Percentiles rank a stretch among this genome's conserved stretches.
phyloP scores from a whole-genome alignment of 2,329 filamentous ascomycete species.

The Aspergillus brasiliensis region DNA sequence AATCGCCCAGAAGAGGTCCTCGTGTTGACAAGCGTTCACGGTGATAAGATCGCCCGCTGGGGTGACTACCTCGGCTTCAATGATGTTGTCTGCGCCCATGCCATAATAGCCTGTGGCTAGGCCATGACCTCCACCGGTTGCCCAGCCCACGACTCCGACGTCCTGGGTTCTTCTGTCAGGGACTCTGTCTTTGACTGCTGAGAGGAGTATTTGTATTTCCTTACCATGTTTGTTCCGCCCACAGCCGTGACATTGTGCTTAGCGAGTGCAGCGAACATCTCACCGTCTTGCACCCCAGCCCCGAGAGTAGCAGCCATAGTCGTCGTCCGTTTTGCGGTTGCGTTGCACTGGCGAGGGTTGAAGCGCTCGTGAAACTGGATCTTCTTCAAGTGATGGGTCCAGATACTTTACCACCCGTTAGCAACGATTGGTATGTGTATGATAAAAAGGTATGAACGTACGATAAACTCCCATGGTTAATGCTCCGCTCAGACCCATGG shows the following conservation, averaged over 20 bases:
- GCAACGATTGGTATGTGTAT: not conserved
- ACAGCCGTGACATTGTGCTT: not conserved
- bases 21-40: constrained; percentile 21
- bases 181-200: too few species aligned
- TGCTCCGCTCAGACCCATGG: not conserved
- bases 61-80: constrained; percentile 52
- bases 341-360: not conserved
- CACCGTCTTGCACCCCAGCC: not conserved
- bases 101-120: constrained; percentile 54
- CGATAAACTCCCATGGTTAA: not conserved
- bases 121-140: constrained; percentile 51
- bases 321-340: not conserved
- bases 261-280: not conserved
- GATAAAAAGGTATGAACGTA: not conserved
- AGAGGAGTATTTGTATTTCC: fast-evolving
- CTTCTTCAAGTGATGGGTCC: not conserved
- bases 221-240: not conserved
- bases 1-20: constrained; percentile 24
- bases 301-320: not conserved
- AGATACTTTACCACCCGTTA: not conserved
- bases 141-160: not conserved
- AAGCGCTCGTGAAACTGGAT: not conserved
- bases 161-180: not conserved
- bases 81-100: constrained; percentile 54
- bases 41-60: constrained; percentile 32